Base-by-base conservation (phyloP, 1,284 basidiomycete genomes). In the Boletellus deceptivus region DNA sequence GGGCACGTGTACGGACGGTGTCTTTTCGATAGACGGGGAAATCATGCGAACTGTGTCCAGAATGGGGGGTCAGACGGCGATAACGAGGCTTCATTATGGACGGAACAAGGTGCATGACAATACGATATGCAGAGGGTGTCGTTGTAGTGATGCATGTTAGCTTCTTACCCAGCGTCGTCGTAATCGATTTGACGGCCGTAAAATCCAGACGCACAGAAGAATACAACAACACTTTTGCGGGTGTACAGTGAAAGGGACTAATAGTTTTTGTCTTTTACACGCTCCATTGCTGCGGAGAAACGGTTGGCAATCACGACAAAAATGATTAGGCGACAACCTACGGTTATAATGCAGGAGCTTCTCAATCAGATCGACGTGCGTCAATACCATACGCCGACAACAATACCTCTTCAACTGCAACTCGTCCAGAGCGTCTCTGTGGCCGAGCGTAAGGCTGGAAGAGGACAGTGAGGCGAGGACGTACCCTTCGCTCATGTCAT, bases 321-420 rank as follows among this genome's bases (percentile, higher is more conserved):
- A 25, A 22, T 4, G 27, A 48, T 35, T 25, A 16, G n/a, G 46
- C 29, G 31, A 36, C 24, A 24, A 83, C 93, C 64, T 58, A 97
- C 94, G 93, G 73, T 96, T 97, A 72, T 97, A 98, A 64, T 96
- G 92, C 24, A 98, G 75, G 17, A 97, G 78, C 72, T 97, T 98
- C 72, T 98, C 94, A 60, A 98, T 97, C 54, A 98, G 78, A 72
- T 98, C 95, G 55, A 98, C 94, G 69, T 99, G 96, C 0, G 96
- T 98, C 50, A 98, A 75, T 11, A 99, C 92, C 96, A 99, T 99
- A 49, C 96, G 82, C 43, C 96, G 80, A 72, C 96, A 98, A 73
- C 95, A 98, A 71, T 98, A 98, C 52, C 96, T 77, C 71, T 93
- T 95, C 50, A 98, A 75, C 58, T 94, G 90, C 5, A 98, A 77